Base-by-base conservation (phyloP, 2,329 filamentous ascomycete species). In the Mycosphaerella arachidis region DNA sequence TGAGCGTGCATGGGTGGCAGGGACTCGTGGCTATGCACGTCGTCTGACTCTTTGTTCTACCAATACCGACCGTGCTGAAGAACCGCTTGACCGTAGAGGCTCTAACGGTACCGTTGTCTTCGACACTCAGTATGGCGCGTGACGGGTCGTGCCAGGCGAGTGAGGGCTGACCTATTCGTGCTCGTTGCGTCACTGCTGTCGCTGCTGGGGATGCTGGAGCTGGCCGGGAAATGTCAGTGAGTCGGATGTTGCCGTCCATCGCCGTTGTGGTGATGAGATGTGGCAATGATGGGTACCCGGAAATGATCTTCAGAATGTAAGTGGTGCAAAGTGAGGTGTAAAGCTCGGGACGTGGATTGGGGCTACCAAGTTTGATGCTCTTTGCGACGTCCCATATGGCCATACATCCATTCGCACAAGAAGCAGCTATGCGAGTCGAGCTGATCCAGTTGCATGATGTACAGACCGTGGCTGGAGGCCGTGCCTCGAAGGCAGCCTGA, bases 401-500 rank as follows among this genome's bases (percentile, higher is more conserved):
- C 4, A 86, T 72, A 57, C 76, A 82, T 3, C 85, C 85, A 64
- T 84, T 81, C 7, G 84, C 79, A 56, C 80, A 82, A 31, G 81
- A 82, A 20, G 81, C 80, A 3, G 80, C 80, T 56, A 88, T 72
- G 43, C 83, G 79, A 13, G 75, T 80, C 2, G 78, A 76, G 10
- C 82, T 84, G 13, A 86, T 72, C 83, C 84, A 87, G 18, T 79
- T 73, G 12, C 87, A 63, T 61, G 77, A 81, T 8, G 83, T 84
- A 63, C 79, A 85, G 3, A 87, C 68, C 2, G 82, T 82, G 53
- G 76, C 69, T n/a, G 80, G 78, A 4, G 82, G 78, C 20, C 72
- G 75, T 5, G 78, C 73, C 58, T 81, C 77, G 65, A 86, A 84
- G 3, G 80, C 79, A 7, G 80, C 78, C 16, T 72, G 71, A 3